Evolutionary conservation across 306 rosid species (phyloP).

Genomic region (Potentilla sterilis): DNA sequence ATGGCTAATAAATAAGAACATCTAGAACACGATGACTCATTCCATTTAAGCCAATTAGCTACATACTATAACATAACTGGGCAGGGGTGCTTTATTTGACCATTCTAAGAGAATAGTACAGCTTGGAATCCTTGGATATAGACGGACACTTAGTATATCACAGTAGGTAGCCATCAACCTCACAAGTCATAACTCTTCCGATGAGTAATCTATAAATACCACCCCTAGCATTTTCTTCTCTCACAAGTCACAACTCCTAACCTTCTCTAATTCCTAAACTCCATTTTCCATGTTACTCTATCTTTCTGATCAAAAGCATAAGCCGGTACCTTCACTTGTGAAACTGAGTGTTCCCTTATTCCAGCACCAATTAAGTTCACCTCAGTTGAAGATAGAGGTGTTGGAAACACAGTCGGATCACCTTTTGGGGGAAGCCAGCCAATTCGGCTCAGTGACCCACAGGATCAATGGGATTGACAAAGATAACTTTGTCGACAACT

Average conservation of each 20-base stretch:
- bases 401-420: constrained; percentile 39
- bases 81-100: background rate
- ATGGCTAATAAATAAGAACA: background rate
- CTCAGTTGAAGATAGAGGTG: constrained; percentile 36
- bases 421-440: constrained; percentile 22
- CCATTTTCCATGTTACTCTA: background rate
- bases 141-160: background rate
- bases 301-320: background rate
- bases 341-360: constrained; percentile 17
- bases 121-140: background rate
- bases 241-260: background rate
- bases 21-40: background rate
- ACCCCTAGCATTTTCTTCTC: background rate
- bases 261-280: background rate
- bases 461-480: constrained; percentile 33
- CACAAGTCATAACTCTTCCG: background rate
- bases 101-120: background rate
- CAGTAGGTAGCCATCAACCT: background rate
- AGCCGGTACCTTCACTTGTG: constrained; percentile 18
- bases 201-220: background rate
- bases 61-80: background rate
- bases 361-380: constrained; percentile 25
- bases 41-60: background rate
- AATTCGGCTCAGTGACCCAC: constrained; percentile 17
- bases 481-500: constrained; percentile 28